A percentile compares a stretch with the other conserved stretches of the same genome.
Conservation (phyloP, 176 grass and related monocot genomes). For the Oropetium thomaeum region DNA sequence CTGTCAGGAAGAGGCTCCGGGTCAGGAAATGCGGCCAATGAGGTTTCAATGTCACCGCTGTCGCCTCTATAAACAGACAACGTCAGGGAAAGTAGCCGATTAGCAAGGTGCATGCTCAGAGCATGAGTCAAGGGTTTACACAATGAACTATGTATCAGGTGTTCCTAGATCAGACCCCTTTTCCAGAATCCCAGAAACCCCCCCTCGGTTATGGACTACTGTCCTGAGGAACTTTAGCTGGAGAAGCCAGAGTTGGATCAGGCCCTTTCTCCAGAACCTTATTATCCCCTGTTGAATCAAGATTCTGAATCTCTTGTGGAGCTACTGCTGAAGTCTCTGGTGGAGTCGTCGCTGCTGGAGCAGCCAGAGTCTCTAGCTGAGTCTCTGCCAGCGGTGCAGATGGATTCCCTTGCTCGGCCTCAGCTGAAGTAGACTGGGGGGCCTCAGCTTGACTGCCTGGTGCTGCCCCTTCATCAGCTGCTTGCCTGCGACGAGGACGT, state of each 20-base stretch:
- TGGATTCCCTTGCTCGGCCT: constrained; percentile 14
- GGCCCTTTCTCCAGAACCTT: not conserved
- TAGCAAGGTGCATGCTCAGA: not conserved
- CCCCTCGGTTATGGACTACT: not conserved
- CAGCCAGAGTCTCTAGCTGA: not conserved
- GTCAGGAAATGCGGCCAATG: not conserved
- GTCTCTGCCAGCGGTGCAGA: not conserved
- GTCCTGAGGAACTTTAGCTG: not conserved
- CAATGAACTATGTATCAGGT: not conserved
- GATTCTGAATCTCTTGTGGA: not conserved
- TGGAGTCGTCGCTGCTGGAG: not conserved
- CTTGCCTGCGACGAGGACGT: constrained; percentile 14
- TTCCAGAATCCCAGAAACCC: not conserved
- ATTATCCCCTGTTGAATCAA: not conserved
- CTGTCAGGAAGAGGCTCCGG: not conserved
- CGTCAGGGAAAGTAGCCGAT: not conserved
- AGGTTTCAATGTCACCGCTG: constrained; percentile 1
- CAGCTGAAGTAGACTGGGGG: not conserved
- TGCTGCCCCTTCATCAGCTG: constrained; percentile 8
- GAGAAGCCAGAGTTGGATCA: not conserved
- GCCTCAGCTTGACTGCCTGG: not conserved
- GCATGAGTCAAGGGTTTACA: not conserved
- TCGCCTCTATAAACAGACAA: not conserved
- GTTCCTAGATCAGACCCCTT: not conserved
- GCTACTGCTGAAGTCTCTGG: not conserved